Conservation (phyloP, 305 asterid species). For the Rubia occidens region DNA sequence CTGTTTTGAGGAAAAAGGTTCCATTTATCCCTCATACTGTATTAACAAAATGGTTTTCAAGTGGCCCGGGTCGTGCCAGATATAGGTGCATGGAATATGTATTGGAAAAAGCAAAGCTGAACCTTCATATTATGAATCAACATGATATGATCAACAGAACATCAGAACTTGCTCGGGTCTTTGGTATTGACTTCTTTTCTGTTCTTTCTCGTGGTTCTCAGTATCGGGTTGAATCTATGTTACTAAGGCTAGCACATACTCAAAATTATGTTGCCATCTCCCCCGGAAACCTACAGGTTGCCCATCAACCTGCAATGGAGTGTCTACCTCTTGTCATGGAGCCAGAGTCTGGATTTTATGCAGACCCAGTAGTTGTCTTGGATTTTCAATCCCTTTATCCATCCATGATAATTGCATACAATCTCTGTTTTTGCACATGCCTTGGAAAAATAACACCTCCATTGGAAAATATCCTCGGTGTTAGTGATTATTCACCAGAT, state of each 20-base stretch:
- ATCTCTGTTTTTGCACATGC: slow-evolving; percentile 92
- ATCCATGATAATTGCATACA: slow-evolving; percentile 90
- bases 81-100: slow-evolving; percentile 63
- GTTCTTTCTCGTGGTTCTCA: slow-evolving; percentile 96
- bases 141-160: slow-evolving; percentile 94
- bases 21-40: slow-evolving; percentile 67
- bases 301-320: slow-evolving; percentile 96
- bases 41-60: slow-evolving; percentile 74
- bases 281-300: slow-evolving; percentile 92
- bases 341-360: slow-evolving; percentile 88
- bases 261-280: slow-evolving; percentile 94
- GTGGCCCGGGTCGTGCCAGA: slow-evolving; percentile 84
- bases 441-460: slow-evolving; percentile 68
- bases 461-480: slow-evolving; percentile 59
- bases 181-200: slow-evolving; percentile 93
- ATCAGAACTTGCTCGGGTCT: slow-evolving; percentile 97
- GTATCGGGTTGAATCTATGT: slow-evolving; percentile 97
- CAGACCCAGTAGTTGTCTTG: slow-evolving; percentile 88
- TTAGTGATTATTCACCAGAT: slow-evolving; percentile 67
- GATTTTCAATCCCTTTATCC: slow-evolving; percentile 99
- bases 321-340: slow-evolving; percentile 98
- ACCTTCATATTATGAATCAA: slow-evolving; percentile 73
- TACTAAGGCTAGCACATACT: slow-evolving; percentile 81
- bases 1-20: slow-evolving; percentile 77
- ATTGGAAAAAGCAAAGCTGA: slow-evolving; percentile 66